Evolutionary conservation across 352 stramenopile species (phyloP).

Genomic region (Phytophthora pisi): DNA sequence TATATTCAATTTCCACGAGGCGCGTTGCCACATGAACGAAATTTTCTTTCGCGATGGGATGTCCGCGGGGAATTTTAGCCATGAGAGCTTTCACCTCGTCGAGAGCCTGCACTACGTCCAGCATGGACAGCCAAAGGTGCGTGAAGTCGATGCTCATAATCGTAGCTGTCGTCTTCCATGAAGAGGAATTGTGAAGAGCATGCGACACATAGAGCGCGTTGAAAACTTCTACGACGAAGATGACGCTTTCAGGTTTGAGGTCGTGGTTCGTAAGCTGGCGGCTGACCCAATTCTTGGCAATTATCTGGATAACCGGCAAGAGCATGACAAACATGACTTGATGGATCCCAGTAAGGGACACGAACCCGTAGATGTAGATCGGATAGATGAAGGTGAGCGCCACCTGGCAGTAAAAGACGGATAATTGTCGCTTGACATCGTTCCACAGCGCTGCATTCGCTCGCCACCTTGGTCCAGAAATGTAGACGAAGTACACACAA

Average conservation of each 20-base stretch:
- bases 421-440: slow-evolving; percentile 26
- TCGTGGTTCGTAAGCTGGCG: slow-evolving; percentile 25
- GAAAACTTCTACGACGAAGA: slow-evolving; percentile 64
- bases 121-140: slow-evolving; percentile 6
- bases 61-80: slow-evolving; percentile 9
- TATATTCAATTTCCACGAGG: slow-evolving; percentile 7
- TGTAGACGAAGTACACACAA: slow-evolving; percentile 17
- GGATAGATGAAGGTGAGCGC: slow-evolving; percentile 44
- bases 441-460: slow-evolving; percentile 13
- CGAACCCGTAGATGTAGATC: slow-evolving; percentile 50
- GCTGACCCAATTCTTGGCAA: slow-evolving; percentile 48
- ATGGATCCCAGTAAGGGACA: slow-evolving; percentile 16
- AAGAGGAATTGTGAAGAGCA: slow-evolving; percentile 18
- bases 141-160: slow-evolving; percentile 5
- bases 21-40: slow-evolving; percentile 20
- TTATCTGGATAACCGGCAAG: slow-evolving; percentile 48
- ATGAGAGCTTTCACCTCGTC: slow-evolving; percentile 7
- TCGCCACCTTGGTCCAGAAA: slow-evolving; percentile 19
- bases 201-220: slow-evolving; percentile 50
- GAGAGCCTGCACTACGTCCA: slow-evolving; percentile 3
- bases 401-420: slow-evolving; percentile 24
- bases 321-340: slow-evolving; percentile 43
- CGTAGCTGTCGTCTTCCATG: slow-evolving; percentile 1
- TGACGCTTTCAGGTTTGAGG: slow-evolving; percentile 45
- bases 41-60: slow-evolving; percentile 7